Conservation (phyloP, 2,329 filamentous ascomycete species). For the Eutypa lata region DNA sequence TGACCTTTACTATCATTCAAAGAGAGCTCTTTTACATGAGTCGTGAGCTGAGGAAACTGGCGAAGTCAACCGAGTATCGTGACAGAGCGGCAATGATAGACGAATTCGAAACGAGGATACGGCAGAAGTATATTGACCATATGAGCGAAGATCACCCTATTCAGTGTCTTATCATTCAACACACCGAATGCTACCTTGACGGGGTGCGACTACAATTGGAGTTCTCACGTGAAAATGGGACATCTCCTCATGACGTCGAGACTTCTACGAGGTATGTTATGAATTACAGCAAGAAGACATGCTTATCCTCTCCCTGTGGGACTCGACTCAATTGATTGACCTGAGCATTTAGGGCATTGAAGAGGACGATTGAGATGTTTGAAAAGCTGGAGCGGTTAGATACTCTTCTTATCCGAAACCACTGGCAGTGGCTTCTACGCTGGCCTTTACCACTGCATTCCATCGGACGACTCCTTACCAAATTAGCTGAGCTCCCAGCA, state of each 20-base stretch:
- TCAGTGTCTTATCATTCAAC: neutral
- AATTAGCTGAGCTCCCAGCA: slow-evolving; percentile 10
- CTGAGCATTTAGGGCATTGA: neutral
- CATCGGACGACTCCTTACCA: slow-evolving; percentile 10
- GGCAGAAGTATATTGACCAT: slow-evolving; percentile 4
- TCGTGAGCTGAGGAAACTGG: slow-evolving; percentile 1
- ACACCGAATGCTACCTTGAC: neutral
- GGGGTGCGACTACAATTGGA: neutral
- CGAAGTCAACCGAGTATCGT: slow-evolving; percentile 1
- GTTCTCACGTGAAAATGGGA: neutral
- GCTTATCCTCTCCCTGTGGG: no score
- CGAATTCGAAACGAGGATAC: neutral
- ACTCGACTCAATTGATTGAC: slow-evolving; percentile 1
- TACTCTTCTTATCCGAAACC: slow-evolving; percentile 6
- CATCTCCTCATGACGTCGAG: neutral
- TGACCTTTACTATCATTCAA: slow-evolving; percentile 13
- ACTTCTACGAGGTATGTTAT: neutral
- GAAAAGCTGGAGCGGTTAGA: slow-evolving; percentile 13
- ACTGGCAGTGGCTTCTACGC: slow-evolving; percentile 15
- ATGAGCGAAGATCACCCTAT: slow-evolving; percentile 1
- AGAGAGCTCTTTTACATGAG: slow-evolving; percentile 4
- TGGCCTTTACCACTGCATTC: slow-evolving; percentile 10
- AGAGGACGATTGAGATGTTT: slow-evolving; percentile 9
- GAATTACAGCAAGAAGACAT: slow-evolving; percentile 2
- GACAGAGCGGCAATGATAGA: neutral